Conservation (phyloP, 495 filamentous ascomycete species). For the Cetradonia linearis region DNA sequence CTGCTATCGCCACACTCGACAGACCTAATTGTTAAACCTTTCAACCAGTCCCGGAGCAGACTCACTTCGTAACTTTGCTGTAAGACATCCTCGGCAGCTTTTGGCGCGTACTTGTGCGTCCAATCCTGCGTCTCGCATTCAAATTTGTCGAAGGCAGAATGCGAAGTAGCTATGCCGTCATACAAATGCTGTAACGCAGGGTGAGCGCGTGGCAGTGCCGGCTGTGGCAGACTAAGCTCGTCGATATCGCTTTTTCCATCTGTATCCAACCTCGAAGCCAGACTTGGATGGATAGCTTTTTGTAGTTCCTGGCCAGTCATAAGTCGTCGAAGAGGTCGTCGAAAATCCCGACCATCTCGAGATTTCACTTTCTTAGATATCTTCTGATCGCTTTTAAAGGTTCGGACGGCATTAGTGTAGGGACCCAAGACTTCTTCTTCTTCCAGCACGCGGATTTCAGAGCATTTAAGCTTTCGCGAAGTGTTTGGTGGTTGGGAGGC, state of each 20-base stretch:
- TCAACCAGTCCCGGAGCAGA: conserved; percentile 78
- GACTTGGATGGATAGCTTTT: conserved; percentile 20
- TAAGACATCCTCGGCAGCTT: conserved; percentile 57
- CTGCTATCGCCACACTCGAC: conserved; percentile 52
- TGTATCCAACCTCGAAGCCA: conserved; percentile 5
- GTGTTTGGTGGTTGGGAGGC: background rate
- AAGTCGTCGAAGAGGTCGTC: conserved; percentile 28
- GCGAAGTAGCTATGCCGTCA: conserved; percentile 43
- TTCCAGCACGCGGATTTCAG: conserved; percentile 32
- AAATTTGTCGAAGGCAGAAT: conserved; percentile 72
- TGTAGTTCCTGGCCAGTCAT: conserved; percentile 29
- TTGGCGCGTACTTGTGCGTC: conserved; percentile 81
- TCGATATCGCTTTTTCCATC: background rate
- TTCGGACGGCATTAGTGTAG: conserved; percentile 20
- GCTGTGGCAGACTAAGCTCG: conserved; percentile 3
- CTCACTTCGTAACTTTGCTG: conserved; percentile 61
- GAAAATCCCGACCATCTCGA: conserved; percentile 21
- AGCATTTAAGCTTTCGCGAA: conserved; percentile 42
- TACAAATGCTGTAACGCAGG: conserved; percentile 53
- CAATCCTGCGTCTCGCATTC: conserved; percentile 65
- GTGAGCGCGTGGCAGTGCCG: conserved; percentile 29
- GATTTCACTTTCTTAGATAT: conserved; percentile 6
- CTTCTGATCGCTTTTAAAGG: conserved; percentile 25
- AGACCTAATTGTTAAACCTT: conserved; percentile 56
- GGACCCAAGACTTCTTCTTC: conserved; percentile 37